phyloP scores from a whole-genome alignment of 2,329 filamentous ascomycete genomes.

The Paecilomyces fulvus region DNA sequence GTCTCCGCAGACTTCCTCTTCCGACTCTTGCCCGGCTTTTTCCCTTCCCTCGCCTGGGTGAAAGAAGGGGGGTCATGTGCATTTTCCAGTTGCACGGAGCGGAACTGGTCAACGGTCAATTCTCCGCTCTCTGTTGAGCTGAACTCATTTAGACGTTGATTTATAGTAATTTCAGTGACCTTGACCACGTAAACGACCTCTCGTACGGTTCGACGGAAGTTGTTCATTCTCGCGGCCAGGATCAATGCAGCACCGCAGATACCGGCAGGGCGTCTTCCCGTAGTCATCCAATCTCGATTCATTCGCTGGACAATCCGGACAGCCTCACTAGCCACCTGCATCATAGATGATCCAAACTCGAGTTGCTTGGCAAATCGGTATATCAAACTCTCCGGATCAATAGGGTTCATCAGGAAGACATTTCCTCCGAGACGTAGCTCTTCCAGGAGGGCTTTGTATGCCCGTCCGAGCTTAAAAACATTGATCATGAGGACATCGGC shows the following conservation, averaged over 20 bases:
- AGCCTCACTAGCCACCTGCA: conserved; percentile 80
- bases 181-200: conserved; percentile 99
- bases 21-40: conserved; percentile 41
- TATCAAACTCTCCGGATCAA: conserved; percentile 84
- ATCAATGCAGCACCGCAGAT: conserved; percentile 91
- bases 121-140: conserved; percentile 74
- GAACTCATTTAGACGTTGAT: conserved; percentile 86
- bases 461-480: conserved; percentile 83
- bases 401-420: conserved; percentile 62
- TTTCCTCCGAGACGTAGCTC: conserved; percentile 44
- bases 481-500: conserved; percentile 78
- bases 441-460: conserved; percentile 75
- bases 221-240: conserved; percentile 95
- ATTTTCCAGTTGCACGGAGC: conserved; percentile 49
- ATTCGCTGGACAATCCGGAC: conserved; percentile 82
- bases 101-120: conserved; percentile 81
- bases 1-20: conserved; percentile 26
- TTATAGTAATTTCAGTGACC: conserved; percentile 86
- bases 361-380: conserved; percentile 84
- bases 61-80: conserved; percentile 77
- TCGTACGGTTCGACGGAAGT: conserved; percentile 82
- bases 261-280: conserved; percentile 84
- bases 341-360: conserved; percentile 75
- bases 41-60: conserved; percentile 48
- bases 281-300: conserved; percentile 96